Evolutionary conservation across 179 eudicot species (phyloP).

Genomic region (Gypsophila paniculata): DNA sequence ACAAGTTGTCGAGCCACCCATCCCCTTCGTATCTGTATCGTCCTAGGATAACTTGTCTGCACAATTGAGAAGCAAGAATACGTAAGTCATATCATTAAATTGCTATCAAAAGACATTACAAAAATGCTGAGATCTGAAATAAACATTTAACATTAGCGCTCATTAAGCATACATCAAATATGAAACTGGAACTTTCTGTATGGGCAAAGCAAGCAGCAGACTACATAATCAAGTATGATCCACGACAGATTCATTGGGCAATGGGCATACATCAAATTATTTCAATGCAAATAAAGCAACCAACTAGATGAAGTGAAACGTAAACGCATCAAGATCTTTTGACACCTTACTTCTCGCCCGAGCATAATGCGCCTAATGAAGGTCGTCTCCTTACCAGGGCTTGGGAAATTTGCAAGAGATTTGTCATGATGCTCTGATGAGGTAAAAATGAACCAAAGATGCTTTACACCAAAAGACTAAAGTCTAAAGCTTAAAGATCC

Average conservation of each 20-base stretch:
- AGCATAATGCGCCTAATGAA: background rate
- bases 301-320: background rate
- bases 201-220: background rate
- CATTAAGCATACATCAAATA: background rate
- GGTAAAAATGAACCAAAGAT: background rate
- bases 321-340: background rate
- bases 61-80: constrained; percentile 22
- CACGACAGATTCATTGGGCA: background rate
- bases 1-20: constrained; percentile 84
- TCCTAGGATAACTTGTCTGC: constrained; percentile 80
- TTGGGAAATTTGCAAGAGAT: background rate
- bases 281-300: background rate
- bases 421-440: background rate
- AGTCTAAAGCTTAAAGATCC: no score
- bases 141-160: background rate
- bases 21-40: constrained; percentile 66
- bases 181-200: background rate
- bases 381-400: background rate
- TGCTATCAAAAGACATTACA: background rate
- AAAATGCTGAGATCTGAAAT: background rate
- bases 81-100: constrained; percentile 11
- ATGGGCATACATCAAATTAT: background rate
- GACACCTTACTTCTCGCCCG: background rate
- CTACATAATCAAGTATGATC: background rate
- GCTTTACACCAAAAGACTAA: background rate